Conservation (phyloP, 2,329 filamentous ascomycete genomes). For the Aspergillus fumigatus region DNA sequence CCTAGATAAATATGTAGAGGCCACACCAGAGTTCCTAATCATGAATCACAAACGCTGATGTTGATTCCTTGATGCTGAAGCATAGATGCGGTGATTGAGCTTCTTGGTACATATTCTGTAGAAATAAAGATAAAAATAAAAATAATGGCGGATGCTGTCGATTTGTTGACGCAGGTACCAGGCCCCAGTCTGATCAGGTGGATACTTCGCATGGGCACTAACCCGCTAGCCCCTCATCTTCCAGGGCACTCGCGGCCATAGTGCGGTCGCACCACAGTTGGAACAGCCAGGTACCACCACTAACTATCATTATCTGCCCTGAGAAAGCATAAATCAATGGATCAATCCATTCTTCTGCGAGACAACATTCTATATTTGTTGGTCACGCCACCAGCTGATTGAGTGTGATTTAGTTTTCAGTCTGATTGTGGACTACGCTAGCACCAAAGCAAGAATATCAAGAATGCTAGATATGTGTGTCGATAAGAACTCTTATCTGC, state of each 20-base stretch:
- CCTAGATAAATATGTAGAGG: background rate
- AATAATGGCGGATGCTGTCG: background rate
- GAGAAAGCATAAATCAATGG: background rate
- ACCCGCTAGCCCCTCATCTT: background rate
- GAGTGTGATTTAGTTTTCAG: background rate
- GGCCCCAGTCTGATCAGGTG: conserved; percentile 1
- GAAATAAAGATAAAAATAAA: background rate
- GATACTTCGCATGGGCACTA: background rate
- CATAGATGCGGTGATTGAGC: background rate
- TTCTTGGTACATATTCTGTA: background rate
- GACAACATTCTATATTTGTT: background rate
- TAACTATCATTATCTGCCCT: background rate
- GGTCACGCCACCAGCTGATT: background rate
- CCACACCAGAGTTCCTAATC: background rate
- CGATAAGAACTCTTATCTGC: background rate
- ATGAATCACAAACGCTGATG: background rate
- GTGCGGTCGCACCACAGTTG: background rate
- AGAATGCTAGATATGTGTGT: background rate
- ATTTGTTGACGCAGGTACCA: conserved; percentile 6
- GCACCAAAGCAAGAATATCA: background rate
- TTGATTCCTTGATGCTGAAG: background rate
- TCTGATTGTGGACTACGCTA: background rate
- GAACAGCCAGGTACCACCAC: background rate
- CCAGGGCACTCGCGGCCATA: background rate
- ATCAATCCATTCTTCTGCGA: background rate